Evolutionary conservation across 257 asterid genomes (phyloP).

Genomic region (Nyctanthes arbortristis): DNA sequence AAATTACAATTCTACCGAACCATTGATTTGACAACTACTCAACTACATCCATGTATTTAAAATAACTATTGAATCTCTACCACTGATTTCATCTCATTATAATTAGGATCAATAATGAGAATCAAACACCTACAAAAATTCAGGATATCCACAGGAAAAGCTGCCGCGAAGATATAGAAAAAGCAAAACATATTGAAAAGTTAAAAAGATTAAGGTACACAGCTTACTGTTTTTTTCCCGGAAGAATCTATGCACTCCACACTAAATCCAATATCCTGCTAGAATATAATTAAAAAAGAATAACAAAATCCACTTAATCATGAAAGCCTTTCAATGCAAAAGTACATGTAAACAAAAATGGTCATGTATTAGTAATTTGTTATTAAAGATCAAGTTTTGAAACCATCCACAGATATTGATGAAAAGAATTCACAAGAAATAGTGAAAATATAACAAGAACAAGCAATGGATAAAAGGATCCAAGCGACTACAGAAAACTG

Average conservation of each 20-base stretch:
- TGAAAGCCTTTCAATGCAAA: background rate
- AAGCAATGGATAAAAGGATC: background rate
- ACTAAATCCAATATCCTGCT: constrained; percentile 92
- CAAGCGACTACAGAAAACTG: background rate
- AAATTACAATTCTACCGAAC: no score
- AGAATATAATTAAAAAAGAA: constrained; percentile 26
- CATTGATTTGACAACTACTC: no score
- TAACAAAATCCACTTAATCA: background rate
- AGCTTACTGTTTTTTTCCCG: constrained; percentile 72
- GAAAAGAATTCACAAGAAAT: background rate
- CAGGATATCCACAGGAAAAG: no score
- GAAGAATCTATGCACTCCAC: constrained; percentile 72
- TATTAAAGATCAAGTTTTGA: background rate
- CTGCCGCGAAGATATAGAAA: no score
- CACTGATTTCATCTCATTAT: no score
- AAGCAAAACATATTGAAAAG: no score
- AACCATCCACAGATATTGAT: background rate
- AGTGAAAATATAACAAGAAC: background rate
- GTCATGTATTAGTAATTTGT: background rate
- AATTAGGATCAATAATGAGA: no score
- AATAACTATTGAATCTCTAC: no score
- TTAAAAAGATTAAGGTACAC: constrained; percentile 4
- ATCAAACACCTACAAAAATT: no score
- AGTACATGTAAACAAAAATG: background rate
- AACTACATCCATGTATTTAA: no score